These are phyloP conservation scores for Phytopythium mirpurense DNA, from an alignment of 352 stramenopile genomes.

Conservation along the genomic window DNA sequence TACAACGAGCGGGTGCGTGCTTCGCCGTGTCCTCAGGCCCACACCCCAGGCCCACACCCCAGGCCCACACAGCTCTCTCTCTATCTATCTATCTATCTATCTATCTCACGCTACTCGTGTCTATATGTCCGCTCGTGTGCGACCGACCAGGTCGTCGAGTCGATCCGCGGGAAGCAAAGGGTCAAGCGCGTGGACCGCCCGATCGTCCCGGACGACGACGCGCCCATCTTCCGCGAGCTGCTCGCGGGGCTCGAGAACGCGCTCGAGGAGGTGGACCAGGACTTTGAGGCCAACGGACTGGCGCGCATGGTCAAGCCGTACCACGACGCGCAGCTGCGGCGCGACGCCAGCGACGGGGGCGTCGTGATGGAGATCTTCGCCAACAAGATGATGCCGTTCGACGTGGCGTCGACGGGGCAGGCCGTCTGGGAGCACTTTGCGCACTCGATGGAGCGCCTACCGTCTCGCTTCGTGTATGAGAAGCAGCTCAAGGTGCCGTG, in stretches of 20 bases:
- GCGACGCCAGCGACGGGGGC: conserved; percentile 23
- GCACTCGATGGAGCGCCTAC: conserved; percentile 53
- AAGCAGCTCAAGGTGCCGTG: conserved; percentile 37
- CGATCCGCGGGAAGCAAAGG: conserved; percentile 39
- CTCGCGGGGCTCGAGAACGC: conserved; percentile 35
- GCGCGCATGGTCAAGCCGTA: conserved; percentile 45
- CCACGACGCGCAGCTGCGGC: conserved; percentile 38
- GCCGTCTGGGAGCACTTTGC: conserved; percentile 54
- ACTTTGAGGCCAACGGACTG: conserved; percentile 46
- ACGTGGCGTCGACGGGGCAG: conserved; percentile 26
- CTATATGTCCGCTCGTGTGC: too few species aligned
- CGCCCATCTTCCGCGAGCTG: conserved; percentile 39
- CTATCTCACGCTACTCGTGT: too few species aligned
- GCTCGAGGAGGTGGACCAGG: conserved; percentile 36
- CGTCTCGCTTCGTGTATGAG: conserved; percentile 47
- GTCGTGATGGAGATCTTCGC: conserved; percentile 53
- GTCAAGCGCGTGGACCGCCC: conserved; percentile 24
- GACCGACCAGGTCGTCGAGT: conserved; percentile 38
- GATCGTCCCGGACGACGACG: conserved; percentile 35
- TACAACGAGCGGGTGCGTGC: conserved; percentile 5
- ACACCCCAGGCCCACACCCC: too few species aligned
- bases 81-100: too few species aligned
- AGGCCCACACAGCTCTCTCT: too few species aligned
- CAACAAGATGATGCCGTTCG: conserved; percentile 55
- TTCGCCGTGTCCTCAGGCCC: too few species aligned